A percentile compares a stretch with the other conserved stretches of the same genome.
Evolutionary conservation across 2,329 filamentous ascomycete species (phyloP).

Genomic region (Pseudogymnoascus sp.): DNA sequence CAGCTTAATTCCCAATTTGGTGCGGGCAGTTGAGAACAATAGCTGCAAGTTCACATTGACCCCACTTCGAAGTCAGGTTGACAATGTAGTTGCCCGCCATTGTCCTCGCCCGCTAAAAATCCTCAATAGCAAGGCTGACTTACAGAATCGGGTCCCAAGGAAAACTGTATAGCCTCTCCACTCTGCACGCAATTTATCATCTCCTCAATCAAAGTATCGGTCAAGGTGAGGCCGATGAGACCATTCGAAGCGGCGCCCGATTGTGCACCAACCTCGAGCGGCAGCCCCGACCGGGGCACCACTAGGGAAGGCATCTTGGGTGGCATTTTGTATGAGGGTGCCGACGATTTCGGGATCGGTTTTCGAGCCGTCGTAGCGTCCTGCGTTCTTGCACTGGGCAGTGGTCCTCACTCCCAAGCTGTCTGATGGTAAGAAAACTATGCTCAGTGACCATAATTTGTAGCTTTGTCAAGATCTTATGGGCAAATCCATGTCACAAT

Average conservation of each 20-base stretch:
- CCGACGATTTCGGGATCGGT: background rate
- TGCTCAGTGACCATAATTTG: conserved; percentile 8
- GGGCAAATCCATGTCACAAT: background rate
- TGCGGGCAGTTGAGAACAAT: conserved; percentile 11
- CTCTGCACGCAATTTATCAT: conserved; percentile 52
- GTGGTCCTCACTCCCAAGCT: conserved; percentile 5
- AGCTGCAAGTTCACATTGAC: conserved; percentile 10
- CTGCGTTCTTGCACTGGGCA: background rate
- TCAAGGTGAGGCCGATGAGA: conserved; percentile 50
- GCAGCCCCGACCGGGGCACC: conserved; percentile 49
- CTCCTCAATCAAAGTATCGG: conserved; percentile 49
- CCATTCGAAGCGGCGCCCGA: conserved; percentile 36
- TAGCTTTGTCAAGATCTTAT: background rate
- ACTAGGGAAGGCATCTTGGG: conserved; percentile 43
- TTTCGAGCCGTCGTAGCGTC: conserved; percentile 1
- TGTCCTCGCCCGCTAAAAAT: background rate
- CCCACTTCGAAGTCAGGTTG: conserved; percentile 11
- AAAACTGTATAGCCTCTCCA: conserved; percentile 48
- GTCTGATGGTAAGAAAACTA: conserved; percentile 3
- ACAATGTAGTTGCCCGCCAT: background rate
- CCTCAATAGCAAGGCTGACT: conserved; percentile 28
- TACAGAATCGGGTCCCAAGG: conserved; percentile 51
- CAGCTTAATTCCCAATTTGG: conserved; percentile 12
- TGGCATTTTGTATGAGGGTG: background rate
- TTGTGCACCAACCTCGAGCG: conserved; percentile 37